Evolutionary conservation across 2,329 filamentous ascomycete genomes (phyloP), one percentile per base, ranked within the genome.

Genomic region (Fusarium sp.): DNA sequence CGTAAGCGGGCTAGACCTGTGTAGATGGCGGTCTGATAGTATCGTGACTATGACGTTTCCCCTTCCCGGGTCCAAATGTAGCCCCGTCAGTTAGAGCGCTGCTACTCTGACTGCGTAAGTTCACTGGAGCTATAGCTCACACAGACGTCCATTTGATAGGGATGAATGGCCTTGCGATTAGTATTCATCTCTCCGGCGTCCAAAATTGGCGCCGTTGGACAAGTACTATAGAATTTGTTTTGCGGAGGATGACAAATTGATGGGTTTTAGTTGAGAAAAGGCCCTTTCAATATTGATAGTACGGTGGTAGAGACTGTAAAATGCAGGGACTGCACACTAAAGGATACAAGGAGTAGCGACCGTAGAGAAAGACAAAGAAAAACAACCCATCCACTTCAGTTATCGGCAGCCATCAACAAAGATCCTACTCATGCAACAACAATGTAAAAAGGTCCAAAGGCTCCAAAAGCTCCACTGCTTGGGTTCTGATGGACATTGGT

Each of bases 381-480:
- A 5, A 11, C 17, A 36, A 14, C 4, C 13, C 36, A 14, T 15
- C 3, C 26, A 24, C 17, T 9, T 24, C 17, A 20, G 13, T n/a
- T 11, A n/a, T 10, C 26, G 24, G 7, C 1, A 17, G 22, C 11
- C 20, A n/a, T 55, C 22, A 18, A 44, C 26, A n/a, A 2, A 10
- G 10, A 18, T n/a, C 7, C 2, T n/a, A 18, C 36, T 18, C 9
- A 31, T 31, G 4, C 15, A 4, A 17, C 20, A 42, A 6, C 20
- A 12, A 7, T 6, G 20, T 11, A 18, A 12, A 22, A 10, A 8
- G 12, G 6, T 12, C 18, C 5, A 3, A 28, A 18, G 2, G 8
- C 6, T 20, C 20, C 41, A 3, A 28, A 18, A 3, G 8, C 6
- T 20, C 20, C 41, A 10, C 18, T 4, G 4, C 28, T n/a, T 15